Evolutionary conservation across 2,329 filamentous ascomycete genomes (phyloP).

Genomic region (Aspergillus sp.): DNA sequence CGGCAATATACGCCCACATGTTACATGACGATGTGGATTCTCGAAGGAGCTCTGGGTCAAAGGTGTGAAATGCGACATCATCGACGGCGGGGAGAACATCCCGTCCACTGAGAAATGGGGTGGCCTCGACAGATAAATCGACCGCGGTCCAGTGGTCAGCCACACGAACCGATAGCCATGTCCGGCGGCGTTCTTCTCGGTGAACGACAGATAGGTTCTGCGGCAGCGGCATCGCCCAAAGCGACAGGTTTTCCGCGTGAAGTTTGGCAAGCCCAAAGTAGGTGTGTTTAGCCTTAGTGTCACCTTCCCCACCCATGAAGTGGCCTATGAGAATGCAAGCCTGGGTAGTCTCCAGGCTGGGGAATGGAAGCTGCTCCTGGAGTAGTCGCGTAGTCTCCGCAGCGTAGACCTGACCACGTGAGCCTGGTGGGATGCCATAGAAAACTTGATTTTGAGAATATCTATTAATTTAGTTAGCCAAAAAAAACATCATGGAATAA

Average conservation of each 20-base stretch:
- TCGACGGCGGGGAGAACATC: constrained; percentile 9
- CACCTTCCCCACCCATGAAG: constrained; percentile 13
- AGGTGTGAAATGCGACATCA: constrained; percentile 11
- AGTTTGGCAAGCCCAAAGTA: constrained; percentile 14
- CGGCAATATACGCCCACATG: constrained; percentile 17
- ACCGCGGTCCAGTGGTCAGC: constrained; percentile 14
- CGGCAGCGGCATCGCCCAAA: constrained; percentile 1
- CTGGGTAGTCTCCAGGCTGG: constrained; percentile 13
- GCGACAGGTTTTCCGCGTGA: constrained; percentile 12
- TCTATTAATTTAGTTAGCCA: constrained; percentile 4
- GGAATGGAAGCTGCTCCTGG: constrained; percentile 7
- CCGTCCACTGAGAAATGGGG: not conserved
- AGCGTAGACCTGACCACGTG: constrained; percentile 9
- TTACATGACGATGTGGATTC: constrained; percentile 4
- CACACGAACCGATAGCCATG: constrained; percentile 14
- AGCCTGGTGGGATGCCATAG: constrained; percentile 5
- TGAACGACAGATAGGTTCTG: not conserved
- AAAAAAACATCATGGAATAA: not conserved
- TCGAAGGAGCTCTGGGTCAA: constrained; percentile 4
- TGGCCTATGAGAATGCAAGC: constrained; percentile 12
- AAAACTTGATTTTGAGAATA: constrained; percentile 11
- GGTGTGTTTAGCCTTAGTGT: constrained; percentile 12
- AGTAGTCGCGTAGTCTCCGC: constrained; percentile 8
- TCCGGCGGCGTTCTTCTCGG: constrained; percentile 12
- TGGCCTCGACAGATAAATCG: constrained; percentile 14